Evolutionary conservation across 129 eudicot species (phyloP), one percentile per base, ranked within the genome.

Genomic region (Arctium minus): DNA sequence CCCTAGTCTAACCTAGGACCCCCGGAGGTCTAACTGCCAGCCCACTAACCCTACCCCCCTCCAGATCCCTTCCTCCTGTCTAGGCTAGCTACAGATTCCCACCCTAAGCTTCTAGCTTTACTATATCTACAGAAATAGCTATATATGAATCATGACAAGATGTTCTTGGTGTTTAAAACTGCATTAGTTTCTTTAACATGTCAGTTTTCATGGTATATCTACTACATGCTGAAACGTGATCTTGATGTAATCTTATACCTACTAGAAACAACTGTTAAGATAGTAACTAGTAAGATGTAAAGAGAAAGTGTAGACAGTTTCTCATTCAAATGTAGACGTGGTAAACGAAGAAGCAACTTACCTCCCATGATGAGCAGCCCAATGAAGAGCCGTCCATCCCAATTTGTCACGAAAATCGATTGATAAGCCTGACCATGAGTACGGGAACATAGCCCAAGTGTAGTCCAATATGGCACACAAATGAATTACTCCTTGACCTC

Each of bases 351-450:
- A 4, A 75, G 33, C 78, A 74, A 8, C 37, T 33, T 91, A 96
- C 99, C 92, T 96, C 85, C 99, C 99, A 85, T 76, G 82, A 83
- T 89, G 89, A 79, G 98, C 97, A 86, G 99, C 99, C 99, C 99
- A 96, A 84, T 96, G 99, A 83, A 96, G 95, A 83, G 99, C 98
- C 0, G 99, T 96, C 99, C 99, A 96, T 79, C 99, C 99, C 86
- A 9, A 79, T 84, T 90, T 96, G 83, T 96, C 99, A 70, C 99
- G 91, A 72, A 87, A 91, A 88, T 96, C 96, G 84, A 96, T 88
- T 33, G 99, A 96, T 79, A 96, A 85, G 22, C 99, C 94, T 2
- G 98, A 90, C 89, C 88, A 89, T 10, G 98, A 88, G 87, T 86
- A 91, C 22, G 97, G 93, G 68, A 86, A 88, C 50, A 96, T 89